phyloP scores from a whole-genome alignment of 192 early-diverging fungal genomes.

The Spinellus fusiger region DNA sequence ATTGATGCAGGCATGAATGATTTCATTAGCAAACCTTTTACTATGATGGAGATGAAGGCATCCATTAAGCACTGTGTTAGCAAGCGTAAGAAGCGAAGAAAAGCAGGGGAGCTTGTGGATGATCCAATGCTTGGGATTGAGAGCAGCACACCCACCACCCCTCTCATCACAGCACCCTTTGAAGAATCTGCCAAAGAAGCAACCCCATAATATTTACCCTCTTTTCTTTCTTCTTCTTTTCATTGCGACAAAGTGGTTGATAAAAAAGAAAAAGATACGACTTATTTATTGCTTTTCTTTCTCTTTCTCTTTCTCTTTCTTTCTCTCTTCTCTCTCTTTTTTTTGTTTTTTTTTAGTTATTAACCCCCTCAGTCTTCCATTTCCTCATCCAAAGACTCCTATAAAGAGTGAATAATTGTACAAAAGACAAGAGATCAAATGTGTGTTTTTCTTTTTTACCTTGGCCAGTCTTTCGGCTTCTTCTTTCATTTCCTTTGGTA shows the following conservation, averaged over 20 bases:
- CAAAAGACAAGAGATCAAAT: neutral
- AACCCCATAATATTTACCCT: neutral
- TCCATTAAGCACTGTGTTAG: conserved; percentile 23
- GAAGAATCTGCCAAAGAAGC: neutral
- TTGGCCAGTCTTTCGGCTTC: conserved; percentile 83
- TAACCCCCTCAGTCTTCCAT: conserved; percentile 38
- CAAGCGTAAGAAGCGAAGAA: conserved; percentile 20
- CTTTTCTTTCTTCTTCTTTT: neutral
- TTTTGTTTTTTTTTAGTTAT: conserved; percentile 14
- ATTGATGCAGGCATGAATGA: conserved; percentile 54
- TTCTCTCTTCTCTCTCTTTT: neutral
- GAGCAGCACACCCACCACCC: neutral
- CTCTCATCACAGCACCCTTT: neutral
- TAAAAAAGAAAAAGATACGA: too few relatives aligned
- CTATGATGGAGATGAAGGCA: conserved; percentile 42
- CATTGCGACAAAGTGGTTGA: too few relatives aligned
- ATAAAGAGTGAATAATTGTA: conserved; percentile 1
- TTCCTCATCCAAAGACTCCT: conserved; percentile 46
- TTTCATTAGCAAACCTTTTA: conserved; percentile 50
- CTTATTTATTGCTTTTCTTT: conserved; percentile 1
- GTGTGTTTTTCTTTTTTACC: conserved; percentile 8
- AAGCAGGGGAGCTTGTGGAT: neutral
- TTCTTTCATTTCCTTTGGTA: conserved; percentile 79
- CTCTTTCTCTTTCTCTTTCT: neutral
- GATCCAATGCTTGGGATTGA: conserved; percentile 18